Percentiles rank a stretch among this genome's conserved stretches.
Evolutionary conservation across 106 monocot species (phyloP).

Genomic region (Dioscorea dumetorum): DNA sequence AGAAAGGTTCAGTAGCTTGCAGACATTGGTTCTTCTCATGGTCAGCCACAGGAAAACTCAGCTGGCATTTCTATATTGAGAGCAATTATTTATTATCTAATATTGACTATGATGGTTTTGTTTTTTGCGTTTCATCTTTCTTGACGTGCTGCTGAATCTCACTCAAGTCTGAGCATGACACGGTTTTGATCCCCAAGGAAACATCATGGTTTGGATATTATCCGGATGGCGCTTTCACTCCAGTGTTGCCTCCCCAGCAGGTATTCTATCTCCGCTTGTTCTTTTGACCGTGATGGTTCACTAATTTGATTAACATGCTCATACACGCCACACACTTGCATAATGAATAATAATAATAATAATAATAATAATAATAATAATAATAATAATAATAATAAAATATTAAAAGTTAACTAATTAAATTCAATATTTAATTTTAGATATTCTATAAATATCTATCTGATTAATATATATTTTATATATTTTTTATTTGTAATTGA

Average conservation of each 20-base stretch:
- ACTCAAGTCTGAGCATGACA: constrained; percentile 62
- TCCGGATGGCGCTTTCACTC: constrained; percentile 72
- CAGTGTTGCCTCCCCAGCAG: constrained; percentile 66
- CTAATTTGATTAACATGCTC: too few species aligned
- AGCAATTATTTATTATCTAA: neutral
- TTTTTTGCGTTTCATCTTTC: neutral
- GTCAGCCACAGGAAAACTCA: constrained; percentile 23
- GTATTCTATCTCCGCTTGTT: neutral
- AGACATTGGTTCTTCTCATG: constrained; percentile 86
- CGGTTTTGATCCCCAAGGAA: constrained; percentile 84
- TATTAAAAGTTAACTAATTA: too few species aligned
- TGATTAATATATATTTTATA: too few species aligned
- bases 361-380: too few species aligned
- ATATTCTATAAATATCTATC: too few species aligned
- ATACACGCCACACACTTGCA: too few species aligned
- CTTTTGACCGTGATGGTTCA: too few species aligned
- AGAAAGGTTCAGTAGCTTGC: constrained; percentile 67
- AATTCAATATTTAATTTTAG: too few species aligned
- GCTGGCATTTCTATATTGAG: neutral
- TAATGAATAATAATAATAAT: too few species aligned
- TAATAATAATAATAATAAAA: too few species aligned
- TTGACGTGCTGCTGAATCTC: neutral
- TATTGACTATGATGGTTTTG: neutral
- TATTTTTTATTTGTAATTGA: too few species aligned
- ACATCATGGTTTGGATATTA: constrained; percentile 98